phyloP scores from a whole-genome alignment of 2,329 filamentous ascomycete genomes.

The Cylindrodendrum hubeiense region DNA sequence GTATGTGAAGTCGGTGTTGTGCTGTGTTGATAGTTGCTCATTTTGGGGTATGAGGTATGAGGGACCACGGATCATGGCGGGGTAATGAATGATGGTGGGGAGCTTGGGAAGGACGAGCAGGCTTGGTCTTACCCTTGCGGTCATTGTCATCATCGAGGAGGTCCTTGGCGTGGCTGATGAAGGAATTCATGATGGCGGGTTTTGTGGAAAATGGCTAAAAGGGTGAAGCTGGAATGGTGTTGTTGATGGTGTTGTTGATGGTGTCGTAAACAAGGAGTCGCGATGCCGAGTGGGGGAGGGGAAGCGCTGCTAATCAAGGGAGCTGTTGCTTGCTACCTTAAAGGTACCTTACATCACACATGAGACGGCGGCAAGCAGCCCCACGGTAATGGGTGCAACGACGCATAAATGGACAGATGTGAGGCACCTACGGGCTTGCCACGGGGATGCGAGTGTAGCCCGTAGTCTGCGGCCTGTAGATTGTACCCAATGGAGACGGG shows the following conservation, averaged over 20 bases:
- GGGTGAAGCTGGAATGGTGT: neutral
- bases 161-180: slow-evolving; percentile 54
- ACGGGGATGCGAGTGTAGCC: neutral
- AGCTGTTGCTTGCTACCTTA: neutral
- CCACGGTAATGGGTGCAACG: neutral
- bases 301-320: slow-evolving; percentile 19
- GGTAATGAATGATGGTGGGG: slow-evolving; percentile 29
- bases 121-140: slow-evolving; percentile 31
- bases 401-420: neutral
- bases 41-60: slow-evolving; percentile 3
- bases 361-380: neutral
- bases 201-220: neutral
- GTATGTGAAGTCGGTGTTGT: neutral
- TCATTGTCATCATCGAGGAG: slow-evolving; percentile 49
- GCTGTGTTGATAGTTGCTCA: neutral
- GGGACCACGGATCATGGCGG: slow-evolving; percentile 37
- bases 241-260: neutral
- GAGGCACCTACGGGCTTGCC: neutral
- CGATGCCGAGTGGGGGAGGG: neutral
- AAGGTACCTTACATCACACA: neutral
- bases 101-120: slow-evolving; percentile 31
- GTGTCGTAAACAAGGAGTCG: neutral
- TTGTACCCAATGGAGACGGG: neutral
- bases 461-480: neutral
- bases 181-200: slow-evolving; percentile 51